These are phyloP conservation scores for Neurospora sp. DNA, from an alignment of 495 filamentous ascomycete genomes.

Conservation along the genomic window DNA sequence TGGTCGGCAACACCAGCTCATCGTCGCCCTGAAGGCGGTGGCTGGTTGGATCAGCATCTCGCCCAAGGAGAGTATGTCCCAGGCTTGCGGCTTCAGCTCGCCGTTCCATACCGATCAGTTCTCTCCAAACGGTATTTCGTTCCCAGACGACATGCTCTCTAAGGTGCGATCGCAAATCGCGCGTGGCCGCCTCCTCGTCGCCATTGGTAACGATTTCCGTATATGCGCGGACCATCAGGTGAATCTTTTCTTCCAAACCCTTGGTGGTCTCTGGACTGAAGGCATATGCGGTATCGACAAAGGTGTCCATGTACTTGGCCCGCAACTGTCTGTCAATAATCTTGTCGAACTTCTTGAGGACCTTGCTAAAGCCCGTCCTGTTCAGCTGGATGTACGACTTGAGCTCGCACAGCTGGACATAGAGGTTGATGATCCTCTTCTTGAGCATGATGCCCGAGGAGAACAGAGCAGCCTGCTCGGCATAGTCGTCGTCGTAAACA, in stretches of 20 bases:
- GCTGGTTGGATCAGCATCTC: constrained; percentile 56
- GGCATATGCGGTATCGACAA: constrained; percentile 62
- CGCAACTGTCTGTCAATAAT: constrained; percentile 74
- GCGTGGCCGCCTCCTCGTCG: constrained; percentile 59
- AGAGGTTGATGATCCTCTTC: constrained; percentile 75
- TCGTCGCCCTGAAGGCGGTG: constrained; percentile 76
- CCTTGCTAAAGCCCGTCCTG: constrained; percentile 90
- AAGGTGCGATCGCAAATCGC: constrained; percentile 82
- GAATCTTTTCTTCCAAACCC: constrained; percentile 58
- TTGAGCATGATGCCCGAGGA: constrained; percentile 80
- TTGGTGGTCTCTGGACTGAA: constrained; percentile 64
- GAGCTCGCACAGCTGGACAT: constrained; percentile 90
- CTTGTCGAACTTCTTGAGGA: constrained; percentile 98
- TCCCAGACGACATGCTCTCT: constrained; percentile 99
- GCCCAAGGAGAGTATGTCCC: constrained; percentile 72
- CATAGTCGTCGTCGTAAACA: constrained; percentile 64
- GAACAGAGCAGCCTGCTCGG: constrained; percentile 63
- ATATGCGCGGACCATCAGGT: constrained; percentile 67
- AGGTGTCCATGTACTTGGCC: constrained; percentile 58
- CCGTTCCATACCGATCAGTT: constrained; percentile 96
- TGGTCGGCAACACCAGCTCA: constrained; percentile 39
- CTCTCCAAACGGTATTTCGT: constrained; percentile 95
- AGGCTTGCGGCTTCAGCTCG: constrained; percentile 93
- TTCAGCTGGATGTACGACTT: constrained; percentile 96
- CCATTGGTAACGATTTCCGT: constrained; percentile 71